These are phyloP conservation scores for Aspergillus pseudotamarii DNA, from an alignment of 2,329 filamentous ascomycete species.

Conservation along the genomic window DNA sequence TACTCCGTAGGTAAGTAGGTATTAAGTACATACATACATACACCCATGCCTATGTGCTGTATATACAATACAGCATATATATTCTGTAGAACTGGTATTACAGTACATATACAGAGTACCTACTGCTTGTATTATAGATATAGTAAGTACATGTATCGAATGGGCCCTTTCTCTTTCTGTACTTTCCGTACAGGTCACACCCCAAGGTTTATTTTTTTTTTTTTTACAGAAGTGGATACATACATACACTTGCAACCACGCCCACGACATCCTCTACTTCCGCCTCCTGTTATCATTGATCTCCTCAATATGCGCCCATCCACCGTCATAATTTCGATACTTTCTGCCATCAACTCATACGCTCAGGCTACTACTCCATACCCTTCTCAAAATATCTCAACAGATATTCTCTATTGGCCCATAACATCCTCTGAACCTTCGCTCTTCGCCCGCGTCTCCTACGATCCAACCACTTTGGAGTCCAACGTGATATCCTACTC, in stretches of 20 bases:
- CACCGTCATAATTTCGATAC: slow-evolving; percentile 16
- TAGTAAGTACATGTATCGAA: neutral
- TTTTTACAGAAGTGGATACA: neutral
- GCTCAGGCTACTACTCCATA: slow-evolving; percentile 19
- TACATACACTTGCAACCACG: neutral
- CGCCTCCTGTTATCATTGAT: neutral
- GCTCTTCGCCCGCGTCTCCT: slow-evolving; percentile 44
- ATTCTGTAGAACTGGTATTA: neutral
- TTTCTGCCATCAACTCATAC: slow-evolving; percentile 18
- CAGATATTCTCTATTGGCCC: slow-evolving; percentile 45
- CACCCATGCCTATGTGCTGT: neutral
- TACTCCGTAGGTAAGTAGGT: too few relatives aligned
- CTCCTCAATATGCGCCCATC: slow-evolving; percentile 18
- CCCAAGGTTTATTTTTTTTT: neutral
- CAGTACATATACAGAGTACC: neutral
- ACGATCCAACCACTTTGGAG: slow-evolving; percentile 41
- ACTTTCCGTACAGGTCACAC: neutral
- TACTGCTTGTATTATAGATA: neutral
- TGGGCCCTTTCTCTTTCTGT: neutral
- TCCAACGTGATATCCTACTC: slow-evolving; percentile 43
- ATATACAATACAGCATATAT: neutral
- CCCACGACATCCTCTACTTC: neutral
- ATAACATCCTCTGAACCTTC: slow-evolving; percentile 35
- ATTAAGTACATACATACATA: too few relatives aligned
- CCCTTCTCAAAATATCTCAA: slow-evolving; percentile 20